Percentiles rank a stretch among this genome's conserved stretches.
These are phyloP conservation scores for Schizochytrium sp. DNA, from an alignment of 108 stramenopile genomes.

Conservation along the genomic window DNA sequence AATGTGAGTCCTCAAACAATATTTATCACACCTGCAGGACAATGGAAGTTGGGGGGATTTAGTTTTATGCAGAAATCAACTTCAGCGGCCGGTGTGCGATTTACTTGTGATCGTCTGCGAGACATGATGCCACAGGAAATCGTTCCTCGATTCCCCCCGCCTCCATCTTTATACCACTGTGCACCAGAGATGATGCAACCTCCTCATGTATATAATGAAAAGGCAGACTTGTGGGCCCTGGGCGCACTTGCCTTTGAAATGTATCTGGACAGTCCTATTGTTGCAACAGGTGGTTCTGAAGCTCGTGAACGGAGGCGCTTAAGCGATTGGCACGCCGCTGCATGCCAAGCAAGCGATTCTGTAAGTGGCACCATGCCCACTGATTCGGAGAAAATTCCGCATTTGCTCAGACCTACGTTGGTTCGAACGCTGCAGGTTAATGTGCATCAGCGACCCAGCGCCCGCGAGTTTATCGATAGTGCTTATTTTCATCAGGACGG, in stretches of 20 bases:
- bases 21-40: slow-evolving; percentile 7
- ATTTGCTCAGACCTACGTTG: neutral
- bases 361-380: neutral
- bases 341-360: neutral
- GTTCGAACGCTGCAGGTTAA: neutral
- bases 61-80: neutral
- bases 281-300: slow-evolving; percentile 22
- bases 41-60: slow-evolving; percentile 56
- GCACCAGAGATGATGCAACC: slow-evolving; percentile 6
- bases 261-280: neutral
- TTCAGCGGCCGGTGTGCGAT: neutral
- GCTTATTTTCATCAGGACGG: slow-evolving; percentile 36
- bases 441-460: slow-evolving; percentile 2
- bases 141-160: slow-evolving; percentile 27
- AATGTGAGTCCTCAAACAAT: slow-evolving; percentile 7
- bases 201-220: neutral
- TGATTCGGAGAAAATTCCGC: neutral
- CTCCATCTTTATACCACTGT: slow-evolving; percentile 11
- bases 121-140: neutral
- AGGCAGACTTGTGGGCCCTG: slow-evolving; percentile 4
- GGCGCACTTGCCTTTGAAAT: slow-evolving; percentile 41
- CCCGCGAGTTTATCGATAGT: neutral
- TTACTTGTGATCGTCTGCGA: neutral
- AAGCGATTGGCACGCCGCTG: slow-evolving; percentile 7
- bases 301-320: slow-evolving; percentile 2